phyloP scores from a whole-genome alignment of 805 yeast species.

The Metschnikowia kunwiensis region DNA sequence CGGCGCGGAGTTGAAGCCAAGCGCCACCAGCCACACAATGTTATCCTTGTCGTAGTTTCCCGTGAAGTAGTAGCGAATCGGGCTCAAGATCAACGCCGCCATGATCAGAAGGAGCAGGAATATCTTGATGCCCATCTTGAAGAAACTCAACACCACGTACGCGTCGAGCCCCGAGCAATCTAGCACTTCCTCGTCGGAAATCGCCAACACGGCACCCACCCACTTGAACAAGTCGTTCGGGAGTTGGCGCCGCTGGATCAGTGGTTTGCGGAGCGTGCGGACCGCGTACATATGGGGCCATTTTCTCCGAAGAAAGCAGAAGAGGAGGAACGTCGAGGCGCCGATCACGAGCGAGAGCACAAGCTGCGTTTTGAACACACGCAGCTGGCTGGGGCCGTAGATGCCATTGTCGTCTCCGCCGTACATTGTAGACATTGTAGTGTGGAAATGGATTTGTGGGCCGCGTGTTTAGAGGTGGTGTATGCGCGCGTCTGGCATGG shows the following conservation, averaged over 20 bases:
- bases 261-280: constrained; percentile 46
- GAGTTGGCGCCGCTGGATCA: constrained; percentile 32
- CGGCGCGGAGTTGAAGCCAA: constrained; percentile 16
- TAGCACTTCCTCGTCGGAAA: constrained; percentile 26
- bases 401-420: constrained; percentile 23
- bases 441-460: no score
- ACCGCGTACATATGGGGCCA: constrained; percentile 60
- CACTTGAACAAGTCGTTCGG: constrained; percentile 35
- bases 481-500: no score
- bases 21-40: constrained; percentile 18
- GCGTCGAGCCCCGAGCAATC: constrained; percentile 28
- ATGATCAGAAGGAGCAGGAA: constrained; percentile 21
- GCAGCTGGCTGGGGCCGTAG: constrained; percentile 46
- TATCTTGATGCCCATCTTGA: constrained; percentile 30
- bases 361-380: constrained; percentile 57
- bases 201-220: constrained; percentile 24
- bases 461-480: no score
- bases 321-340: constrained; percentile 40
- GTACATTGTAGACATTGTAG: not conserved
- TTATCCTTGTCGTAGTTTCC: constrained; percentile 44
- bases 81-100: constrained; percentile 34
- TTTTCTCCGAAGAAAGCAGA: constrained; percentile 49
- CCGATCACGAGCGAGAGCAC: constrained; percentile 50
- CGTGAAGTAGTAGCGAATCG: constrained; percentile 38
- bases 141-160: constrained; percentile 38